Evolutionary conservation across 2,329 filamentous ascomycete genomes (phyloP).

Genomic region (Penicillium rolfsii): DNA sequence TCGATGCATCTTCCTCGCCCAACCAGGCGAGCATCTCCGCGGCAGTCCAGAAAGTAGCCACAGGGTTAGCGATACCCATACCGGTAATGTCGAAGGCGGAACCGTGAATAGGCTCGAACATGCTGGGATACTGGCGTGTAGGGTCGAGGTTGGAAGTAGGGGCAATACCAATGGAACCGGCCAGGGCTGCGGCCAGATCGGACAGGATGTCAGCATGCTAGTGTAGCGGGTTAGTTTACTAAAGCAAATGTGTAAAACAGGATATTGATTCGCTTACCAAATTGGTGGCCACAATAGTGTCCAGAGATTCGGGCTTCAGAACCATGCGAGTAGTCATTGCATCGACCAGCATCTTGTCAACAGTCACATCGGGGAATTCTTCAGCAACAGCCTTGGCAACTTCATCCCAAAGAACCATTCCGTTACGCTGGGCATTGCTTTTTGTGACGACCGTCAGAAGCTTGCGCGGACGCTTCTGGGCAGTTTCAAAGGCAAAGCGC

Average conservation of each 20-base stretch:
- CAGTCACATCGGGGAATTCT: conserved; percentile 63
- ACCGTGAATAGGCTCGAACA: conserved; percentile 68
- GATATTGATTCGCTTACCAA: conserved; percentile 39
- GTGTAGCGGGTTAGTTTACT: conserved; percentile 28
- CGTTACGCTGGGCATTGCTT: conserved; percentile 67
- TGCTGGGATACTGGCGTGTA: conserved; percentile 60
- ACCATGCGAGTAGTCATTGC: conserved; percentile 69
- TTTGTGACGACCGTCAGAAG: conserved; percentile 67
- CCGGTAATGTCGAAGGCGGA: conserved; percentile 68
- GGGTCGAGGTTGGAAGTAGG: conserved; percentile 71
- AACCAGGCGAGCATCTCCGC: conserved; percentile 70
- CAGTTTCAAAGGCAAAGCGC: conserved; percentile 66
- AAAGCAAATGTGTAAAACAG: not conserved
- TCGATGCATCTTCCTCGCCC: conserved; percentile 61
- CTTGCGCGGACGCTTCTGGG: conserved; percentile 60
- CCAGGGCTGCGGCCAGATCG: conserved; percentile 70
- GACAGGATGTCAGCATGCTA: conserved; percentile 68
- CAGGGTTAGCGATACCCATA: conserved; percentile 62
- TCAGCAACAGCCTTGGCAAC: conserved; percentile 58
- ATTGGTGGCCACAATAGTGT: conserved; percentile 68
- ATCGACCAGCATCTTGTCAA: conserved; percentile 69
- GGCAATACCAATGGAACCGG: conserved; percentile 72
- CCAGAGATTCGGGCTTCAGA: conserved; percentile 60
- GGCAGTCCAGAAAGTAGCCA: conserved; percentile 70
- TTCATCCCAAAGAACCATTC: conserved; percentile 71